Evolutionary conservation across 352 stramenopile species (phyloP).

Genomic region (Globisporangium spiculum): DNA sequence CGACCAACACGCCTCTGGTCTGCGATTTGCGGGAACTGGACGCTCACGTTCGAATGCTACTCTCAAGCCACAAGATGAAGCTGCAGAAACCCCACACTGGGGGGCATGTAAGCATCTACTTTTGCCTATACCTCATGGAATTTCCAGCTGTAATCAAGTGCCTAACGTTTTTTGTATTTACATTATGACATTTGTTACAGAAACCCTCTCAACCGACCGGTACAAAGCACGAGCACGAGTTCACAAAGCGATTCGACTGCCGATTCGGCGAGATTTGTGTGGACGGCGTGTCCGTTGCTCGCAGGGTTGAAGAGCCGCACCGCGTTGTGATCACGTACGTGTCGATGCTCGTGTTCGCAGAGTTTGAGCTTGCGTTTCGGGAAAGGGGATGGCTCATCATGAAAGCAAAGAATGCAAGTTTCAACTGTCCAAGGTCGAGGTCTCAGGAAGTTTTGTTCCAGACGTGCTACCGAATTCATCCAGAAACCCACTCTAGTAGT

Average conservation of each 20-base stretch:
- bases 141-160: too few species aligned
- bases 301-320: slow-evolving; percentile 6
- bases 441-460: slow-evolving; percentile 1
- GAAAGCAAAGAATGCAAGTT: too few species aligned
- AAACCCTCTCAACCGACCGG: too few species aligned
- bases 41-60: background rate
- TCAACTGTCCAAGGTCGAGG: too few species aligned
- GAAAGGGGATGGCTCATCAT: slow-evolving; percentile 4
- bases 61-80: too few species aligned
- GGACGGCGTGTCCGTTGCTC: background rate
- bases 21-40: background rate
- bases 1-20: slow-evolving; percentile 5
- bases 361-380: background rate
- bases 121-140: background rate
- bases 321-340: background rate
- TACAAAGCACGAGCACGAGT: background rate
- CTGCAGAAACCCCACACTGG: background rate
- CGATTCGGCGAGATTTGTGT: slow-evolving; percentile 4
- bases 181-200: too few species aligned
- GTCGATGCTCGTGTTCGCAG: background rate
- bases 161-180: too few species aligned
- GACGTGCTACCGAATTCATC: background rate
- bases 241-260: background rate
- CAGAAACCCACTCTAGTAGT: background rate
- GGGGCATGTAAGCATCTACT: background rate